Evolutionary conservation across 1,139 yeast genomes (phyloP).

Genomic region (Kodamaea ohmeri): DNA sequence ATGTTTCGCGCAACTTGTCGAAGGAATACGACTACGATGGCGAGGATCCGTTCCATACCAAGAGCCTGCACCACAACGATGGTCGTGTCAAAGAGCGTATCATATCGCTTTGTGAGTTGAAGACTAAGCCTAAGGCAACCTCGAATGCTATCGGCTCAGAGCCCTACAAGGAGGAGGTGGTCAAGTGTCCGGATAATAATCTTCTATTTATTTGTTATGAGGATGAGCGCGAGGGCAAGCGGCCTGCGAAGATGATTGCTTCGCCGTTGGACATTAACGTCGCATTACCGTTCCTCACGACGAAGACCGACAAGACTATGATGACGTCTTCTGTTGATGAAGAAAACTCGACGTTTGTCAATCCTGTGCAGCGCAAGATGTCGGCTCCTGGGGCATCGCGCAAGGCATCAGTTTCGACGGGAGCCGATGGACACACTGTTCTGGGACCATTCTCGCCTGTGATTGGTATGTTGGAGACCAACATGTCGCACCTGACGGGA

Average conservation of each 20-base stretch:
- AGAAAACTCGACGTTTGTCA: constrained; percentile 16
- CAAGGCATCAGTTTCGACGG: constrained; percentile 14
- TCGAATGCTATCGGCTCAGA: constrained; percentile 27
- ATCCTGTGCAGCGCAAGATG: constrained; percentile 21
- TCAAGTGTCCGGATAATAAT: constrained; percentile 59
- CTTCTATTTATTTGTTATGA: constrained; percentile 58
- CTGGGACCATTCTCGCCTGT: constrained; percentile 34
- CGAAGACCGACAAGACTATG: constrained; percentile 34
- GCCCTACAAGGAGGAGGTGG: constrained; percentile 62
- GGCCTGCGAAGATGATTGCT: constrained; percentile 29
- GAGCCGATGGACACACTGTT: constrained; percentile 8
- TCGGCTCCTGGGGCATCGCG: constrained; percentile 20
- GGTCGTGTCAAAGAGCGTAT: constrained; percentile 49
- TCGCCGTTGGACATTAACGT: constrained; percentile 47
- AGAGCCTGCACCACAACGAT: constrained; percentile 15
- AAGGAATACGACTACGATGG: constrained; percentile 58
- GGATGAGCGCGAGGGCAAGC: constrained; percentile 12
- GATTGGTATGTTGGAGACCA: constrained; percentile 44
- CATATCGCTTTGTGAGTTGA: constrained; percentile 59
- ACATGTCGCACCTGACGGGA: constrained; percentile 26
- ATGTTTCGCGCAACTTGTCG: constrained; percentile 50
- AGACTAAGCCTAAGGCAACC: constrained; percentile 47
- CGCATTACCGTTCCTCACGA: constrained; percentile 47
- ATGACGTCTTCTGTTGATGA: constrained; percentile 26
- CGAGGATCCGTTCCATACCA: constrained; percentile 29